Evolutionary conservation across 2,329 filamentous ascomycete genomes (phyloP).

Genomic region (Metarhizium brunneum): DNA sequence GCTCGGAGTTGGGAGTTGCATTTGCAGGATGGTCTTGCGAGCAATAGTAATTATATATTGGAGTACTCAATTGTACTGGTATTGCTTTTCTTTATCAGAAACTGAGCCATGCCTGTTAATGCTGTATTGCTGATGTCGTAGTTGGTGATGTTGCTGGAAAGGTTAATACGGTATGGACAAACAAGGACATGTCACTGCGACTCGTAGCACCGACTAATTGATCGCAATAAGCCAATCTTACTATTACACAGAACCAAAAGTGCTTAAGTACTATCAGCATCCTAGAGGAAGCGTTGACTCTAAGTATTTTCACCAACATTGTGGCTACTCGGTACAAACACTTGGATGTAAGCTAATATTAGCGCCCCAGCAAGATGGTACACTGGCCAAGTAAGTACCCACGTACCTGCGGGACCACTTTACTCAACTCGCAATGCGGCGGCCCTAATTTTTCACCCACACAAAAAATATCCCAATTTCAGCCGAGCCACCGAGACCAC

Average conservation of each 20-base stretch:
- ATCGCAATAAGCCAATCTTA: background rate
- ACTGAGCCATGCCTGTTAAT: background rate
- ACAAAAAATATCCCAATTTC: slow-evolving; percentile 37
- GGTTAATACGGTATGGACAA: too few relatives aligned
- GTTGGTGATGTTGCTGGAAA: background rate
- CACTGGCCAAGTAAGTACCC: background rate
- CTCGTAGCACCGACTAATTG: too few relatives aligned
- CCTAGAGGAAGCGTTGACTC: too few relatives aligned
- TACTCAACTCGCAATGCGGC: slow-evolving; percentile 7
- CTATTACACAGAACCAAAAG: too few relatives aligned
- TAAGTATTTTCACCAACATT: too few relatives aligned
- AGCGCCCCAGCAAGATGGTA: slow-evolving; percentile 8
- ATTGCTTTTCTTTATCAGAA: background rate
- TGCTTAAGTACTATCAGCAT: too few relatives aligned
- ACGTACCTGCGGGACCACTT: slow-evolving; percentile 2
- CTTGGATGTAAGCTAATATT: too few relatives aligned
- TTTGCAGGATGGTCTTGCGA: background rate
- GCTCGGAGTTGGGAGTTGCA: background rate
- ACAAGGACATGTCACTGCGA: too few relatives aligned
- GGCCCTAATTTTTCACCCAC: slow-evolving; percentile 45
- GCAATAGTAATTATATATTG: background rate
- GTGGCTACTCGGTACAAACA: background rate
- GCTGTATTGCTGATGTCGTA: background rate
- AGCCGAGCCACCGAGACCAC: slow-evolving; percentile 12
- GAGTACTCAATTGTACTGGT: background rate